Percentiles rank a stretch among this genome's conserved stretches.
Conservation (phyloP, 2,329 filamentous ascomycete species). For the Ophiocordyceps unilateralis region DNA sequence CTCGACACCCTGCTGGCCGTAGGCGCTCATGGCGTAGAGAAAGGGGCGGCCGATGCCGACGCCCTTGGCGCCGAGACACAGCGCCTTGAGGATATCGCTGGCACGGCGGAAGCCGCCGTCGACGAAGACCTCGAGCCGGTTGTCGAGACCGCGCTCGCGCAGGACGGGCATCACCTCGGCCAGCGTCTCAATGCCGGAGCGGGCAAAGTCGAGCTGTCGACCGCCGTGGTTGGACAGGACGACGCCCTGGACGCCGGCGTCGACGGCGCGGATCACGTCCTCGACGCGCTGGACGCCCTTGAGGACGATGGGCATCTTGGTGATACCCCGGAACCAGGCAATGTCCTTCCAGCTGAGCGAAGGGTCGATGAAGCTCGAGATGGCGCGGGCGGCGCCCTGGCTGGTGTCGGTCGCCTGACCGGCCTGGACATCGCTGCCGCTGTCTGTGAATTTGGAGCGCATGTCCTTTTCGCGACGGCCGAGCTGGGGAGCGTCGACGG, state of each 20-base stretch:
- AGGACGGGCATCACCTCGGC: conserved; percentile 87
- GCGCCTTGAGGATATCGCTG: conserved; percentile 88
- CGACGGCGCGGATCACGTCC: conserved; percentile 76
- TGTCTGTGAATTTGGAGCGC: conserved; percentile 78
- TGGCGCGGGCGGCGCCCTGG: conserved; percentile 86
- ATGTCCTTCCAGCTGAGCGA: conserved; percentile 87
- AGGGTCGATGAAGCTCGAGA: conserved; percentile 94
- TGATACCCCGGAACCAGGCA: conserved; percentile 80
- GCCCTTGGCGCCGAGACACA: conserved; percentile 80
- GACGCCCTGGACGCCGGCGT: conserved; percentile 69
- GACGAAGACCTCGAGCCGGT: conserved; percentile 71
- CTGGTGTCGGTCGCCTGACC: conserved; percentile 64
- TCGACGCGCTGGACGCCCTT: conserved; percentile 96
- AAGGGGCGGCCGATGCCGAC: conserved; percentile 93
- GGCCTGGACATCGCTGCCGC: conserved; percentile 65
- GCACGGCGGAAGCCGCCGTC: conserved; percentile 82
- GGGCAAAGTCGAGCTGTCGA: conserved; percentile 80
- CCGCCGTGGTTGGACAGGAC: conserved; percentile 95
- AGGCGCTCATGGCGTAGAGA: conserved; percentile 88
- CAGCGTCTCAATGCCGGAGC: conserved; percentile 75
- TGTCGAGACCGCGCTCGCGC: conserved; percentile 47
- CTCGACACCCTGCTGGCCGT: conserved; percentile 74
- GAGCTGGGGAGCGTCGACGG: conserved; percentile 90
- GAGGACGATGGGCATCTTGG: conserved; percentile 84
- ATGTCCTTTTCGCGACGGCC: conserved; percentile 95